Percentiles rank a stretch among this genome's conserved stretches.
Conservation (phyloP, 192 early-diverging fungal species). For the Backusella tarrabulga region DNA sequence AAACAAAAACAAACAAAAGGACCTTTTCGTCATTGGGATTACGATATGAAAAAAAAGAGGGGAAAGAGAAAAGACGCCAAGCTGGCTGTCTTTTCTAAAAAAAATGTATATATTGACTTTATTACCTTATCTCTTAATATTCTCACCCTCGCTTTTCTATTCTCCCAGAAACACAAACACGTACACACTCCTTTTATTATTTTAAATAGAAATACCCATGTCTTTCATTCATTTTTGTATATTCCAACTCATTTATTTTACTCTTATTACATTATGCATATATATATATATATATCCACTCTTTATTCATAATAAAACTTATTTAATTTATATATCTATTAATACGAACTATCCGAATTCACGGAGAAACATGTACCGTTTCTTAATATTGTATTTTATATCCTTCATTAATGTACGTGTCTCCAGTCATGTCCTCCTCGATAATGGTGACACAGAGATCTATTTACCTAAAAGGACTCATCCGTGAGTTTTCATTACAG, state of each 20-base stretch:
- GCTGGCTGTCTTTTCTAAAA: background rate
- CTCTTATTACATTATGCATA: background rate
- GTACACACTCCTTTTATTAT: background rate
- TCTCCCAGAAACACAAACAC: background rate
- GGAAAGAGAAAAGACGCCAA: background rate
- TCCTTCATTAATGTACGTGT: background rate
- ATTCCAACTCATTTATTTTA: background rate
- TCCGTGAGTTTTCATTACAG: no score
- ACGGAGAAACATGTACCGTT: no score
- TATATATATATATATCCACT: background rate
- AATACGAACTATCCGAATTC: background rate
- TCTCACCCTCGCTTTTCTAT: background rate
- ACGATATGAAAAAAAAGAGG: background rate
- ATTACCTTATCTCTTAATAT: background rate
- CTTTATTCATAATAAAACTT: background rate
- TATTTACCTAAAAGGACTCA: no score
- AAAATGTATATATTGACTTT: background rate
- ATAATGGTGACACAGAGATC: background rate
- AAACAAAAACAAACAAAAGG: slow-evolving; percentile 4
- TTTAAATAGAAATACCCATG: background rate
- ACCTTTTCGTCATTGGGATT: background rate
- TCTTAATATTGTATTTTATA: no score
- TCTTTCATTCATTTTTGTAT: background rate
- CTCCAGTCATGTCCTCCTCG: background rate
- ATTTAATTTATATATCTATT: background rate